phyloP scores from a whole-genome alignment of 306 rosid species.

The Rosa chinensis region DNA sequence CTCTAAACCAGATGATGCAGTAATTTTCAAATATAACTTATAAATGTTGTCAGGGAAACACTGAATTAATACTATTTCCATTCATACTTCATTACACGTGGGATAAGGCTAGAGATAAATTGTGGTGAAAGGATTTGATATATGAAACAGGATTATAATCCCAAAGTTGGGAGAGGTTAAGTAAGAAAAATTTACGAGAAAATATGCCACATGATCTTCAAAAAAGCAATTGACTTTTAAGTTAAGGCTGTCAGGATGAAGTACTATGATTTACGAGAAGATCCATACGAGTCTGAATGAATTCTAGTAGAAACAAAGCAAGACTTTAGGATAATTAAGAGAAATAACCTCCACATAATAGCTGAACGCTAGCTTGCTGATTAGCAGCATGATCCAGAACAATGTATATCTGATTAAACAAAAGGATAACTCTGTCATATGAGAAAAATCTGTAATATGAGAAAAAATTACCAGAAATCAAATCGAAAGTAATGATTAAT shows the following conservation, averaged over 20 bases:
- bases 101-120: background rate
- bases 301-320: background rate
- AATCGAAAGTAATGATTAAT: conserved; percentile 13
- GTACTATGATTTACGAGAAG: background rate
- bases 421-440: conserved; percentile 22
- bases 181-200: background rate
- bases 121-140: background rate
- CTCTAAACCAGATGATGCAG: too few species aligned
- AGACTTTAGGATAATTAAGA: conserved; percentile 3
- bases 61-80: background rate
- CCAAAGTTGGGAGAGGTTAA: background rate
- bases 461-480: conserved; percentile 9
- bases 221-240: background rate
- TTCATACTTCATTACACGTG: background rate
- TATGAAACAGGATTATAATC: background rate
- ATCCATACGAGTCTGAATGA: background rate
- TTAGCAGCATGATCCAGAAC: conserved; percentile 87
- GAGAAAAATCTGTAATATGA: background rate
- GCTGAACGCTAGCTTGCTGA: conserved; percentile 96
- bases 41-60: too few species aligned
- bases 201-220: background rate
- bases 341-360: conserved; percentile 89
- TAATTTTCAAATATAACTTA: too few species aligned
- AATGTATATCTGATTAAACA: conserved; percentile 73
- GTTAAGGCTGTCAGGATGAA: background rate